Conservation (phyloP, 1,284 basidiomycete species). For the Rhodotorula sp. region DNA sequence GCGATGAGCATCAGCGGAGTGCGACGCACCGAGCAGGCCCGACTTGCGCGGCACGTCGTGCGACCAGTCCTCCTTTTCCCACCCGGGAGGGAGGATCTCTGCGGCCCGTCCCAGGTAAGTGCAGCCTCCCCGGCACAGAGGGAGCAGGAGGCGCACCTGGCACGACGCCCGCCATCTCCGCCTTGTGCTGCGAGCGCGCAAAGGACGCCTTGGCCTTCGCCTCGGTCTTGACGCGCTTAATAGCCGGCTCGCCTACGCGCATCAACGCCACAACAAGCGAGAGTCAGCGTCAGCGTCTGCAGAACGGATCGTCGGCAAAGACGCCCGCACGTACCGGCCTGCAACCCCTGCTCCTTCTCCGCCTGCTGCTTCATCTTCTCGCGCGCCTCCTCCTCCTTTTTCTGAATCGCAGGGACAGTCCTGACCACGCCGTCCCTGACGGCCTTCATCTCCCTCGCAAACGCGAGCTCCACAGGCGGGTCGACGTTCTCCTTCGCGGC, state of each 20-base stretch:
- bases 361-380: conserved; percentile 19
- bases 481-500: conserved; percentile 38
- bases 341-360: conserved; percentile 30
- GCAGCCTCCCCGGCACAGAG: background rate
- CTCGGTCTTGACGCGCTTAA: background rate
- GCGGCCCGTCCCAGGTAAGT: background rate
- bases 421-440: conserved; percentile 31
- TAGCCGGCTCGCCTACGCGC: background rate
- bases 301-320: background rate
- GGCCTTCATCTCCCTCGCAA: conserved; percentile 37
- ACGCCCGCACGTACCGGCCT: conserved; percentile 1
- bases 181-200: conserved; percentile 10
- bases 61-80: conserved; percentile 31
- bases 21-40: conserved; percentile 23
- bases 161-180: background rate
- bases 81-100: conserved; percentile 39
- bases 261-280: no score
- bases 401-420: conserved; percentile 37
- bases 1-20: background rate
- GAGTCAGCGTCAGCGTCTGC: background rate
- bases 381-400: conserved; percentile 36
- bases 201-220: conserved; percentile 1
- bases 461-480: conserved; percentile 31
- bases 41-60: conserved; percentile 9
- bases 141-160: background rate